These are phyloP conservation scores for Ogataea degrootiae DNA, from an alignment of 805 yeast species.

Conservation along the genomic window DNA sequence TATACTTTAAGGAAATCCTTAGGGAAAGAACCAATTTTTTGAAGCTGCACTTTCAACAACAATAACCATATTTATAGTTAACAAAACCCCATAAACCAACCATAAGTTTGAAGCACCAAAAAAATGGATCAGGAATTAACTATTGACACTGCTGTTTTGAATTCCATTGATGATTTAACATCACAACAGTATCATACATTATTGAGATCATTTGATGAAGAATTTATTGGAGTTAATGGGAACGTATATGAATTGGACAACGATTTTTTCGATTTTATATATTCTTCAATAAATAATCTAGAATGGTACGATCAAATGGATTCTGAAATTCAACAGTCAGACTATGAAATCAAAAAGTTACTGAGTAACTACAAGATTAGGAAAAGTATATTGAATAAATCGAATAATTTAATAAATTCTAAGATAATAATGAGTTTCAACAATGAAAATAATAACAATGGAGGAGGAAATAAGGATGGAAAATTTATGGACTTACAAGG, in stretches of 20 bases:
- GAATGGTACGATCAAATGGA: constrained; percentile 4
- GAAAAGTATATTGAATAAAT: constrained; percentile 5
- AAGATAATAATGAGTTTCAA: constrained; percentile 6
- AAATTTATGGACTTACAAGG: constrained; percentile 28
- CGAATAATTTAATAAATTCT: constrained; percentile 5
- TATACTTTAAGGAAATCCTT: no score
- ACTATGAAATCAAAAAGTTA: constrained; percentile 9
- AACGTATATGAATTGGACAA: constrained; percentile 19
- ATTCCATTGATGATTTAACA: constrained; percentile 1
- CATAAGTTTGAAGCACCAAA: neutral
- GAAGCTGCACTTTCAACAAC: no score
- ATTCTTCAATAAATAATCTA: constrained; percentile 11
- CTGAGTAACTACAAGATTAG: constrained; percentile 12
- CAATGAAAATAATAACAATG: neutral
- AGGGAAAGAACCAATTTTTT: no score
- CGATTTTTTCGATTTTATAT: constrained; percentile 20
- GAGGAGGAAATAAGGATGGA: neutral
- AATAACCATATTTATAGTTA: no score
- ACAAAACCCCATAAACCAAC: neutral
- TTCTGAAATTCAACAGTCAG: constrained; percentile 4
- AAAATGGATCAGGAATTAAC: constrained; percentile 5
- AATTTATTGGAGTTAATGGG: constrained; percentile 10
- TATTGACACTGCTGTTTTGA: no score
- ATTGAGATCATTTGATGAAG: constrained; percentile 11
- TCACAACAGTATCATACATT: constrained; percentile 7